Base-by-base conservation (phyloP, 2,329 filamentous ascomycete species). In the Verticillium klebahnii region DNA sequence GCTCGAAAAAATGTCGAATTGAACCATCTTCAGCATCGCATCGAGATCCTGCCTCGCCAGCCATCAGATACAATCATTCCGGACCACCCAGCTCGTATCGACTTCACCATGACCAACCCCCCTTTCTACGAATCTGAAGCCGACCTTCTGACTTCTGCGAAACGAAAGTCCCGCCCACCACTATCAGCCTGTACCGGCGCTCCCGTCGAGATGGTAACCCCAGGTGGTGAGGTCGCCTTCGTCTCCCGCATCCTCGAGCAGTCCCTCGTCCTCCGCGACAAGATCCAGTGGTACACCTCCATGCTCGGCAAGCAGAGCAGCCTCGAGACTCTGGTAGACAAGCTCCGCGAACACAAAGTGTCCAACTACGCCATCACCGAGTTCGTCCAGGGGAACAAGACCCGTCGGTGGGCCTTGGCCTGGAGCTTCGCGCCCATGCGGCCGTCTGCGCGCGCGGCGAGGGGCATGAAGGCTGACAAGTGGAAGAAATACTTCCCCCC, bases 91-190 rank as follows among this genome's bases (percentile, higher is more conserved):
- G 71, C 77, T 8, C 70, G 65, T 3, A 80, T 96, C 54, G 89
- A 94, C 71, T 97, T 98, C 72, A 87, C 86, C 62, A 96, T 98
- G 87, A 94, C 90, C 66, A 99, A 99, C 67, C 95, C 95, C 0
- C 95, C 95, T 0, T 99, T 99, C 77, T 98, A 97, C 78, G 75
- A 81, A n/a, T 93, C 91, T 0, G 77, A 83, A 3, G 75, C 82
- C 5, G 92, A 96, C 58, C 85, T 97, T 74, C 67, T 82, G 3
- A 76, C 79, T 4, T 89, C 89, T 1, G 89, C 91, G 0, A 73
- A 79, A 17, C 75, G 82, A 40, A 97, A 97, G 73, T 75, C 82
- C 3, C 81, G 82, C 0, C 87, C 87, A 0, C 90, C 93, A 0
- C 85, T 85, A 61, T 89, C 90, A 0, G 87, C 89, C 57, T 86